These are phyloP conservation scores for Schoenoplectus tabernaemontani DNA, from an alignment of 202 grass and related monocot species.

Conservation along the genomic window DNA sequence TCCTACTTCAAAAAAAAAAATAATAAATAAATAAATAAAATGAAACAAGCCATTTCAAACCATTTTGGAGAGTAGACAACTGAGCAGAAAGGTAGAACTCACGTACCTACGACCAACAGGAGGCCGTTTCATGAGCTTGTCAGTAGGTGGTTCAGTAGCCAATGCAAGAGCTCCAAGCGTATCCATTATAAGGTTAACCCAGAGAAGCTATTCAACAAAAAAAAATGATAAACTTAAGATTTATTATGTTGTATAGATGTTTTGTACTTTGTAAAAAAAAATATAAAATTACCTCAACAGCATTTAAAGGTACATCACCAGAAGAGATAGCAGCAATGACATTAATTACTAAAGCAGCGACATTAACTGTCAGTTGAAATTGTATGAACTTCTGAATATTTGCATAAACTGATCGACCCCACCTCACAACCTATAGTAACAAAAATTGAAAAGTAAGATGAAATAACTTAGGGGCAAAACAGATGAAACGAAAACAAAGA, in stretches of 20 bases:
- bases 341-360: conserved; percentile 90
- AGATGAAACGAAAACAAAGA: neutral
- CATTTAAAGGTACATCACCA: conserved; percentile 88
- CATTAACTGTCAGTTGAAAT: conserved; percentile 95
- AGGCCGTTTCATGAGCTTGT: conserved; percentile 83
- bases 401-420: conserved; percentile 94
- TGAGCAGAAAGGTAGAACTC: neutral
- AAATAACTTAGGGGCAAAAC: neutral
- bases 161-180: conserved; percentile 93
- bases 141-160: conserved; percentile 79
- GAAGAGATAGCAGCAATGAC: conserved; percentile 88
- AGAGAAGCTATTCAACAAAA: conserved; percentile 59
- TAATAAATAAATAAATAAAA: too few species aligned
- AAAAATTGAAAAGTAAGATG: neutral
- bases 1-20: too few species aligned
- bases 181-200: conserved; percentile 99
- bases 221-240: neutral
- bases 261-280: conserved; percentile 11
- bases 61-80: neutral
- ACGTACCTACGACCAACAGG: conserved; percentile 91
- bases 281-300: conserved; percentile 58
- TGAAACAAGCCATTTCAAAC: neutral
- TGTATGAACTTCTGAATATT: conserved; percentile 99
- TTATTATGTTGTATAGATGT: neutral
- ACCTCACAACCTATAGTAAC: conserved; percentile 77